Evolutionary conservation across 2,329 filamentous ascomycete species (phyloP).

Genomic region (Ophiostoma novo-ulmi): DNA sequence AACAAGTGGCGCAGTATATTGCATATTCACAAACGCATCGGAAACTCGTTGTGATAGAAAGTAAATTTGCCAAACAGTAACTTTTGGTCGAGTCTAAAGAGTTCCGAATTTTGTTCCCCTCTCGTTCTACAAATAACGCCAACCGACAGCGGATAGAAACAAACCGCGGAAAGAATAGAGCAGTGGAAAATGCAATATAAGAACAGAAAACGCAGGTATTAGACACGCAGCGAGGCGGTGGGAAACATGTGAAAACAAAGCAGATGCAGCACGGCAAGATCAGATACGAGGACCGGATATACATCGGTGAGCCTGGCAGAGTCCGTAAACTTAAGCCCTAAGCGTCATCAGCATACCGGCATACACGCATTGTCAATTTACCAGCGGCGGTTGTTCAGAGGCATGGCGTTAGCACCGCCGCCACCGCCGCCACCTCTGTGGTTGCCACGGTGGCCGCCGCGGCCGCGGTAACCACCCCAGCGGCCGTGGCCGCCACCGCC

Average conservation of each 20-base stretch:
- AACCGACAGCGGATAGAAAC: conserved; percentile 4
- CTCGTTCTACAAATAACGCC: conserved; percentile 24
- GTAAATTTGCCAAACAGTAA: conserved; percentile 18
- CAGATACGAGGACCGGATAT: background rate
- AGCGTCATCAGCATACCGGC: background rate
- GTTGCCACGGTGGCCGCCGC: conserved; percentile 48
- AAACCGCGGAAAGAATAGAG: background rate
- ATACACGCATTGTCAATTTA: conserved; percentile 32
- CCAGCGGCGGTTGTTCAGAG: conserved; percentile 49
- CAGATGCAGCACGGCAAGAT: conserved; percentile 4
- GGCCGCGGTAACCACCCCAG: conserved; percentile 65
- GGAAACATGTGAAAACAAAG: conserved; percentile 10
- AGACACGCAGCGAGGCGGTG: background rate
- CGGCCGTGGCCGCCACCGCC: conserved; percentile 64
- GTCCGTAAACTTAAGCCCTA: background rate
- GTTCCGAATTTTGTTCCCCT: conserved; percentile 18
- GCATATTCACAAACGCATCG: background rate
- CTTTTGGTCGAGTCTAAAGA: conserved; percentile 21
- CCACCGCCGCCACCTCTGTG: conserved; percentile 35
- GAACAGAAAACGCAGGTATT: conserved; percentile 1
- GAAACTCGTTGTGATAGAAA: conserved; percentile 18
- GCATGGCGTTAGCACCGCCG: conserved; percentile 46
- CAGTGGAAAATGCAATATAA: background rate
- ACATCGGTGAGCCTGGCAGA: background rate
- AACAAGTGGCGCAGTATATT: background rate